Evolutionary conservation across 2,329 filamentous ascomycete species (phyloP).

Genomic region (Exophiala lecanii-corni): DNA sequence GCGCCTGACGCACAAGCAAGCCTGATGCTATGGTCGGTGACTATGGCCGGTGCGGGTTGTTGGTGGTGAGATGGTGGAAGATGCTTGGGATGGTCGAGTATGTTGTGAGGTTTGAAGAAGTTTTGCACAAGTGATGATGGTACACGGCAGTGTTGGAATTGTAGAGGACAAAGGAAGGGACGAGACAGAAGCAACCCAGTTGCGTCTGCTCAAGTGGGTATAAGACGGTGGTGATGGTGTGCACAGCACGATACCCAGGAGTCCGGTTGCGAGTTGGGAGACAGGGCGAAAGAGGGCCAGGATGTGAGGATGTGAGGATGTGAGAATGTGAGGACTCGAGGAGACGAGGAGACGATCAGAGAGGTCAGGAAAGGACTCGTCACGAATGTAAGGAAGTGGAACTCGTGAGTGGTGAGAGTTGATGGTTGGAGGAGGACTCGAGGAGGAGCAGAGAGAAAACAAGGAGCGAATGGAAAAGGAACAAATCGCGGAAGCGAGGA

Average conservation of each 20-base stretch:
- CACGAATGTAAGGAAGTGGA: not conserved
- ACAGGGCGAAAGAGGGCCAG: not conserved
- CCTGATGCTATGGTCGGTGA: too few species aligned
- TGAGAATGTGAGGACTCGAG: too few species aligned
- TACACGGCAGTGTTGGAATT: too few species aligned
- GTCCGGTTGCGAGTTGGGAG: not conserved
- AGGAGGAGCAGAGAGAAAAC: not conserved
- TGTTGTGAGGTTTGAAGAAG: too few species aligned
- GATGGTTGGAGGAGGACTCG: not conserved
- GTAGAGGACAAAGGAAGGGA: conserved; percentile 22
- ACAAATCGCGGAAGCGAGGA: not conserved
- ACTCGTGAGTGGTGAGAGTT: not conserved
- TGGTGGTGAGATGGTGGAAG: too few species aligned
- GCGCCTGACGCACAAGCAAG: too few species aligned
- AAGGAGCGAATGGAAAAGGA: not conserved
- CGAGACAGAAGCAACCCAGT: conserved; percentile 20
- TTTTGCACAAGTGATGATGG: too few species aligned
- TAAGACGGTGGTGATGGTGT: conserved; percentile 4
- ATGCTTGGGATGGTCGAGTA: too few species aligned
- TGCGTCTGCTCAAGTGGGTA: conserved; percentile 14
- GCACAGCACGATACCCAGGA: conserved; percentile 16
- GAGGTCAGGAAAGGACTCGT: too few species aligned
- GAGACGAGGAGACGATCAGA: too few species aligned
- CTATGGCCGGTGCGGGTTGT: too few species aligned
- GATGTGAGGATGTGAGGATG: too few species aligned